A percentile compares a stretch with the other conserved stretches of the same genome.
Evolutionary conservation across 306 rosid genomes (phyloP).

Genomic region (barrel medic (Medicago truncatula)): DNA sequence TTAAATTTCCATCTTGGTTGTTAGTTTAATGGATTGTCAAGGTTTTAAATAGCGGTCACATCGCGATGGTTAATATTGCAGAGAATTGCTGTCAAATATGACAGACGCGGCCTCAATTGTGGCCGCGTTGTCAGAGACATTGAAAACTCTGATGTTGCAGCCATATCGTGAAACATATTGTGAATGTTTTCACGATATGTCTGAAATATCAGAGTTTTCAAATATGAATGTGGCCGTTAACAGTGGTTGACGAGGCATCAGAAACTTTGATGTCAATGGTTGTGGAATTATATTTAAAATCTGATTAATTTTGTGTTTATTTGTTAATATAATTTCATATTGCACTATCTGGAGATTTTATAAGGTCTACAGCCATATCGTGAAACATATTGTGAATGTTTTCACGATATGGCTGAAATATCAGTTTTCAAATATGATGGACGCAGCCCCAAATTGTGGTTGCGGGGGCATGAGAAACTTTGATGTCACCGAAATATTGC

Average conservation of each 20-base stretch:
- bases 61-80: background rate
- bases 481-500: background rate
- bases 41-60: background rate
- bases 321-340: slow-evolving; percentile 1
- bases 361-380: background rate
- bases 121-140: background rate
- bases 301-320: slow-evolving; percentile 18
- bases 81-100: background rate
- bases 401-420: too few relatives aligned
- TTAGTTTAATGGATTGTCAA: background rate
- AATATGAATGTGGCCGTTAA: background rate
- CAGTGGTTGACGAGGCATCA: background rate
- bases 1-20: background rate
- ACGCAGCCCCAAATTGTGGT: background rate
- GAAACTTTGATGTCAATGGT: background rate
- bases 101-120: background rate
- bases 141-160: background rate
- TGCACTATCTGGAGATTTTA: slow-evolving; percentile 21
- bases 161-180: background rate
- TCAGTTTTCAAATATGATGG: background rate
- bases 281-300: background rate
- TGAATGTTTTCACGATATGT: too few relatives aligned
- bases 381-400: background rate
- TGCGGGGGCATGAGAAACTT: background rate
- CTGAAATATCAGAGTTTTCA: background rate